Conservation (phyloP, 345 rosid genomes). For the Lepidium sativum region DNA sequence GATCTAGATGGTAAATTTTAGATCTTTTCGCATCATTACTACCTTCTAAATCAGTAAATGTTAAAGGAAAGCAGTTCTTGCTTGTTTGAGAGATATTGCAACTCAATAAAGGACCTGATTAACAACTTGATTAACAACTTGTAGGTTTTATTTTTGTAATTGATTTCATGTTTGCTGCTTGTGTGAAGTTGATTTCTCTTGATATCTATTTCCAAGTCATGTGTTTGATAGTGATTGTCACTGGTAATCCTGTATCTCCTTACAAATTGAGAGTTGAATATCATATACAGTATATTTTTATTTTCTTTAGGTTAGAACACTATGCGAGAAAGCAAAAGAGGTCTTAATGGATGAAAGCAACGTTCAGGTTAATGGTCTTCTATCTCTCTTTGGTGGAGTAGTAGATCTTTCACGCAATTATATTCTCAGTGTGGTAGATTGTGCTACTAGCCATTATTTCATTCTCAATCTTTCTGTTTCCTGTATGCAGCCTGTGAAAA, state of each 20-base stretch:
- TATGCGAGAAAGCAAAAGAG: slow-evolving; percentile 96
- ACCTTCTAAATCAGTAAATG: neutral
- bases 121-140: neutral
- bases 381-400: neutral
- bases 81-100: neutral
- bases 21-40: neutral
- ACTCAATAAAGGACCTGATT: neutral
- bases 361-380: slow-evolving; percentile 62
- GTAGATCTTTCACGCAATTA: neutral
- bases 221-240: neutral
- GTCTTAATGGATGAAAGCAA: slow-evolving; percentile 96
- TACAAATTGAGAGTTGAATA: neutral
- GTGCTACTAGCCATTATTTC: neutral
- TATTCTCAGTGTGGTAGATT: neutral
- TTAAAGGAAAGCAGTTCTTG: neutral
- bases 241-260: neutral
- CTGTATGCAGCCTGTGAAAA: slow-evolving; percentile 71
- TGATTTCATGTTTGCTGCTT: neutral
- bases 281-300: neutral
- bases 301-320: slow-evolving; percentile 53
- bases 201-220: neutral
- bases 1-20: neutral
- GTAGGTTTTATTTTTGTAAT: neutral
- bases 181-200: neutral
- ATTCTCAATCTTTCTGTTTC: neutral